Evolutionary conservation across 78 protist species (phyloP).

Genomic region (Protostelium mycophagum): DNA sequence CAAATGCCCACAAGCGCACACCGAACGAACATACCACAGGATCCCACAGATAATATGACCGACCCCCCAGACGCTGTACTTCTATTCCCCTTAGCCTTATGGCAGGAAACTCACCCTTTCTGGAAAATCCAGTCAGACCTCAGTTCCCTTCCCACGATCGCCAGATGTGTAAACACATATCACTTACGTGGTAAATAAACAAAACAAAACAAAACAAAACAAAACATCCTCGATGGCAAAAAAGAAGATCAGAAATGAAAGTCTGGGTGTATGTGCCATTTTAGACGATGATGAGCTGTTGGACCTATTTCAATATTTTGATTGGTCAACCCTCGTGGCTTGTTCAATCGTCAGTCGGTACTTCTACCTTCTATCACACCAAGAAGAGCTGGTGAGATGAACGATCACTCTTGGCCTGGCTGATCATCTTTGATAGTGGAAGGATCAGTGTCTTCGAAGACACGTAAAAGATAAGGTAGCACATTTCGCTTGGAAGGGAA

Average conservation of each 20-base stretch:
- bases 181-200: no score
- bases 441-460: background rate
- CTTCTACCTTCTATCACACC: background rate
- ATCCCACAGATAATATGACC: no score
- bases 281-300: background rate
- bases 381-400: background rate
- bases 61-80: no score
- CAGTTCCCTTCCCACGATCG: no score
- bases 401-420: background rate
- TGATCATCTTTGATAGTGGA: background rate
- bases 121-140: no score
- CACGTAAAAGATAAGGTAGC: background rate
- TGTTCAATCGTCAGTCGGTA: background rate
- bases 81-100: no score
- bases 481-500: background rate
- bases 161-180: no score
- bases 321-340: background rate
- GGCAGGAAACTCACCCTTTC: no score
- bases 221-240: no score
- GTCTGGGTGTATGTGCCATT: background rate
- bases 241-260: background rate
- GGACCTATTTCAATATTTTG: background rate
- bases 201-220: no score
- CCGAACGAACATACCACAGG: no score
- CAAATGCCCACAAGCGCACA: no score